phyloP scores from a whole-genome alignment of 2,329 filamentous ascomycete genomes.

The Hymenoscyphus fraxineus region DNA sequence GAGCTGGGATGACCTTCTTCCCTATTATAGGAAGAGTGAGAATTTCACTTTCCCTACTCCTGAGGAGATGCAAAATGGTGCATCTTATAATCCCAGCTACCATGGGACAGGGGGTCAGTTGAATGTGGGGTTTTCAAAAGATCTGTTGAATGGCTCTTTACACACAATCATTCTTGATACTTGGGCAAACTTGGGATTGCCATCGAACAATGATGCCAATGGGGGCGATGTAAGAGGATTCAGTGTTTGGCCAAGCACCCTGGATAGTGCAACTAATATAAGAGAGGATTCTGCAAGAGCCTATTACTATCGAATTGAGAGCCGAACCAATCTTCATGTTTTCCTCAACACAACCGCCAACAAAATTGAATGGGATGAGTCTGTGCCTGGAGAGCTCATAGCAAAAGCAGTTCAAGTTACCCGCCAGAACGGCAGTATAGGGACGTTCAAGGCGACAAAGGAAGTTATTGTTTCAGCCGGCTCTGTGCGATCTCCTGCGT shows the following conservation, averaged over 20 bases:
- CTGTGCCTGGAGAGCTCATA: conserved; percentile 36
- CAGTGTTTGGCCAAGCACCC: conserved; percentile 16
- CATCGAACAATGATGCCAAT: conserved; percentile 17
- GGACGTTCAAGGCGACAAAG: conserved; percentile 26
- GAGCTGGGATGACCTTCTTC: conserved; percentile 43
- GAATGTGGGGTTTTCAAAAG: conserved; percentile 20
- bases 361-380: conserved; percentile 15
- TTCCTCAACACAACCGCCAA: conserved; percentile 21
- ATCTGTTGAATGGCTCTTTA: conserved; percentile 17
- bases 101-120: conserved; percentile 21
- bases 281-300: conserved; percentile 23
- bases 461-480: conserved; percentile 35
- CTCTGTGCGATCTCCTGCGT: conserved; percentile 30
- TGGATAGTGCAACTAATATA: conserved; percentile 17
- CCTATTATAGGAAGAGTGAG: conserved; percentile 40
- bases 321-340: conserved; percentile 17
- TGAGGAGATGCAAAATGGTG: conserved; percentile 16
- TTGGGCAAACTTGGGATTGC: conserved; percentile 16
- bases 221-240: conserved; percentile 19
- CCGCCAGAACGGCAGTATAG: conserved; percentile 10
- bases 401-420: conserved; percentile 27
- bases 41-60: conserved; percentile 26
- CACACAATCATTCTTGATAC: conserved; percentile 7
- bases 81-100: conserved; percentile 8
- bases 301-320: conserved; percentile 22